Evolutionary conservation across 495 filamentous ascomycete species (phyloP).

Genomic region (Podospora pseudoanserina): DNA sequence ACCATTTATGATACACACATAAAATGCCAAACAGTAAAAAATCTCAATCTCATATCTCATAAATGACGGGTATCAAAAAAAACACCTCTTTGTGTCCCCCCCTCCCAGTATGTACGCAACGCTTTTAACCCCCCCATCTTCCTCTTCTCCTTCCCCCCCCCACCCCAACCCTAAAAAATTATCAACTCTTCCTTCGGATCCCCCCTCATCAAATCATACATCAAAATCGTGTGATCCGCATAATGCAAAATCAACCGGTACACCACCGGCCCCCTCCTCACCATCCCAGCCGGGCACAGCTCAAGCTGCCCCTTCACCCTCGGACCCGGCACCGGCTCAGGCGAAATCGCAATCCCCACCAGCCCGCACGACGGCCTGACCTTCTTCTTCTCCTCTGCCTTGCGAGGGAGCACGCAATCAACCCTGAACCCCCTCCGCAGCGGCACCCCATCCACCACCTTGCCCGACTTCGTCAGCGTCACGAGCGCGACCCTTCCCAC

Average conservation of each 20-base stretch:
- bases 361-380: slow-evolving; percentile 39
- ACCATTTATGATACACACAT: too few species aligned
- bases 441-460: slow-evolving; percentile 21
- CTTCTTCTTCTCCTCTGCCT: slow-evolving; percentile 33
- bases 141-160: neutral
- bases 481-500: slow-evolving; percentile 73
- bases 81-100: too few species aligned
- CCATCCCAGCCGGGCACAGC: slow-evolving; percentile 22
- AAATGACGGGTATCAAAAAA: too few species aligned
- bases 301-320: slow-evolving; percentile 44
- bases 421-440: slow-evolving; percentile 40
- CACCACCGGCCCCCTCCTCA: slow-evolving; percentile 21
- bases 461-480: slow-evolving; percentile 60
- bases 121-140: neutral
- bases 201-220: slow-evolving; percentile 65
- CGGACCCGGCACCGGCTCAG: slow-evolving; percentile 49
- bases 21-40: too few species aligned
- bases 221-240: slow-evolving; percentile 70
- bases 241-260: slow-evolving; percentile 77
- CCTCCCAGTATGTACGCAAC: neutral
- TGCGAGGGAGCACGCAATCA: slow-evolving; percentile 43
- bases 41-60: too few species aligned
- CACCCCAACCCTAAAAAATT: slow-evolving; percentile 18
- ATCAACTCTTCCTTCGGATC: slow-evolving; percentile 24
- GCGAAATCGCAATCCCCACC: slow-evolving; percentile 42